Evolutionary conservation across 1,284 basidiomycete species (phyloP).

Genomic region (Moesziomyces aphidis): DNA sequence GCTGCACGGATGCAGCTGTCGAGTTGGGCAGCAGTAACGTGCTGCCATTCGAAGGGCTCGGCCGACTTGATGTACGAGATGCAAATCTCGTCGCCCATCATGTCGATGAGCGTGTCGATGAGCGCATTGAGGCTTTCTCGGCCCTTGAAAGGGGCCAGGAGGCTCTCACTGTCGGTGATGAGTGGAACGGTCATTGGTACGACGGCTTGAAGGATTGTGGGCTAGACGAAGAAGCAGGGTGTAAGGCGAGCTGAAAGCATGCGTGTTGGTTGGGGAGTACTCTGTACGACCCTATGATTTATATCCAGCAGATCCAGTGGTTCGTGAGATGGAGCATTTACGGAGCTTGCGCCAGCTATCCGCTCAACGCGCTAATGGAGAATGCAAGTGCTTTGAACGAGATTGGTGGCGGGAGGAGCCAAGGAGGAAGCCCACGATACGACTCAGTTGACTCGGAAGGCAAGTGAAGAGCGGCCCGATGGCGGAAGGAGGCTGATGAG

Average conservation of each 20-base stretch:
- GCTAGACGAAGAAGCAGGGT: neutral
- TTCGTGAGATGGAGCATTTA: too few relatives aligned
- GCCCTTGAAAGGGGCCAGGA: slow-evolving; percentile 24
- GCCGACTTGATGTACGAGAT: slow-evolving; percentile 30
- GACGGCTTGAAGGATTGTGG: neutral
- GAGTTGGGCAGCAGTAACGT: slow-evolving; percentile 19
- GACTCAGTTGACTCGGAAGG: neutral
- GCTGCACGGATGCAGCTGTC: slow-evolving; percentile 31
- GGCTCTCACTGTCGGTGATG: slow-evolving; percentile 17
- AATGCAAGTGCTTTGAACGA: too few relatives aligned
- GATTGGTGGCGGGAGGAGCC: too few relatives aligned
- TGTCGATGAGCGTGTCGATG: slow-evolving; percentile 20
- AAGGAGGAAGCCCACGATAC: too few relatives aligned
- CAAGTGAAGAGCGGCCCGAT: neutral
- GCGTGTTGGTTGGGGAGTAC: too few relatives aligned
- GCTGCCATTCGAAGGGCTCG: slow-evolving; percentile 39
- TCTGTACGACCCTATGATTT: too few relatives aligned
- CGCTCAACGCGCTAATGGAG: too few relatives aligned
- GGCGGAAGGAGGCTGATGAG: neutral
- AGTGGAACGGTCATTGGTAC: slow-evolving; percentile 14
- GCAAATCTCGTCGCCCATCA: slow-evolving; percentile 6
- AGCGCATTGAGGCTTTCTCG: slow-evolving; percentile 32
- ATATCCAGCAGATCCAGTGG: too few relatives aligned
- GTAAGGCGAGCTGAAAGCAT: too few relatives aligned
- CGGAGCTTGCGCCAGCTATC: too few relatives aligned